A percentile compares a stretch with the other conserved stretches of the same genome.
phyloP scores from a whole-genome alignment of 331 rosid genomes.

The Arachis monticola region DNA sequence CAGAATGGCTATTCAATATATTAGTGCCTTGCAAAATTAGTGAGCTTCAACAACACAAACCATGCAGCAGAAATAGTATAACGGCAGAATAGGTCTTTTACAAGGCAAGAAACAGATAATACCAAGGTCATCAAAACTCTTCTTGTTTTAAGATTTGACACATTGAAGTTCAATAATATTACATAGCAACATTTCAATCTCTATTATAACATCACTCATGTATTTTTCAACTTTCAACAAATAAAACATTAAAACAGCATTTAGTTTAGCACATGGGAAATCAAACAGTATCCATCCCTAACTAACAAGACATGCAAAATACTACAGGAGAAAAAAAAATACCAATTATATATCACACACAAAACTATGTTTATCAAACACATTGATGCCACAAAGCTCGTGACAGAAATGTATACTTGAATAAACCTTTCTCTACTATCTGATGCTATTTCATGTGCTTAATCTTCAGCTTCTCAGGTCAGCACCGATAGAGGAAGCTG shows the following conservation, averaged over 20 bases:
- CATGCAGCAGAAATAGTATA: background rate
- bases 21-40: background rate
- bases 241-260: background rate
- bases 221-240: slow-evolving; percentile 1
- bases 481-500: background rate
- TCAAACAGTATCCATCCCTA: background rate
- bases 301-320: background rate
- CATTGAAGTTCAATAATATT: background rate
- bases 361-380: background rate
- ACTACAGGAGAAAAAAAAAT: background rate
- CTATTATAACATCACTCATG: background rate
- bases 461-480: background rate
- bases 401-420: background rate
- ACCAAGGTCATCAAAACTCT: background rate
- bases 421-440: background rate
- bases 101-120: background rate
- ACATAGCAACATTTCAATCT: slow-evolving; percentile 18
- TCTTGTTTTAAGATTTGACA: background rate
- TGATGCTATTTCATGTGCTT: background rate
- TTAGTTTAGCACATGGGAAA: slow-evolving; percentile 3
- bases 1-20: background rate
- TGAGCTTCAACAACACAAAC: slow-evolving; percentile 4
- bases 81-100: background rate
- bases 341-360: background rate
- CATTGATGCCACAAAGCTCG: background rate